phyloP scores from a whole-genome alignment of 1,139 yeast genomes.

The Hanseniaspora uvarum region DNA sequence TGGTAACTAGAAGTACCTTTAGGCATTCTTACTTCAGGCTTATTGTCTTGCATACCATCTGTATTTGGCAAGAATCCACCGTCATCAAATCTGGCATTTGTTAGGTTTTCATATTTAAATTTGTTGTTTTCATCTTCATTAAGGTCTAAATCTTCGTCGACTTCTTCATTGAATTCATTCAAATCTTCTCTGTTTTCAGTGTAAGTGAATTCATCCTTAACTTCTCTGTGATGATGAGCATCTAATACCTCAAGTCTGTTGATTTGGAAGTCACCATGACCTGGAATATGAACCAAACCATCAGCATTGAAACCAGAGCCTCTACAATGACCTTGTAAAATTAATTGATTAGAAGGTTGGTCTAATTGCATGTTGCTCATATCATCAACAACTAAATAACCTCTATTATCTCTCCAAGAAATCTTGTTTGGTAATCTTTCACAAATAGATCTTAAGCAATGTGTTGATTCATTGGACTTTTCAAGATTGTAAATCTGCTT shows the following conservation, averaged over 20 bases:
- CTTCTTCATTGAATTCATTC: constrained; percentile 56
- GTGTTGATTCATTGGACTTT: constrained; percentile 52
- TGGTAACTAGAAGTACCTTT: constrained; percentile 90
- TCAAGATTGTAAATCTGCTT: constrained; percentile 71
- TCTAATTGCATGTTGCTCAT: constrained; percentile 21
- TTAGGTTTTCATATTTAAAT: constrained; percentile 35
- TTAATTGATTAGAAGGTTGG: constrained; percentile 33
- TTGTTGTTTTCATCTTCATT: constrained; percentile 21
- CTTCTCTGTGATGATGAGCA: constrained; percentile 20
- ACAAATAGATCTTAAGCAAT: constrained; percentile 64
- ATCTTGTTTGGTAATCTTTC: constrained; percentile 80
- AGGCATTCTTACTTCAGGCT: constrained; percentile 47
- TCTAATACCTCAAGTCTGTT: constrained; percentile 49
- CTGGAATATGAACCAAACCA: constrained; percentile 75
- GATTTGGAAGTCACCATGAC: constrained; percentile 79
- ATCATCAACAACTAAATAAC: constrained; percentile 60
- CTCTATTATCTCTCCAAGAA: constrained; percentile 85
- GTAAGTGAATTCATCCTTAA: constrained; percentile 25
- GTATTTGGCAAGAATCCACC: constrained; percentile 45
- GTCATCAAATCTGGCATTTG: constrained; percentile 64
- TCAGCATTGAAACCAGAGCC: constrained; percentile 75
- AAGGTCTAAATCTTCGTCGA: constrained; percentile 42
- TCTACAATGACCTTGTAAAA: constrained; percentile 73
- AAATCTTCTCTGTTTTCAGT: constrained; percentile 51
- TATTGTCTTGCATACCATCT: constrained; percentile 28